A percentile compares a stretch with the other conserved stretches of the same genome.
Conservation (phyloP, 202 grass and related monocot genomes). For the Alloteropsis angusta region DNA sequence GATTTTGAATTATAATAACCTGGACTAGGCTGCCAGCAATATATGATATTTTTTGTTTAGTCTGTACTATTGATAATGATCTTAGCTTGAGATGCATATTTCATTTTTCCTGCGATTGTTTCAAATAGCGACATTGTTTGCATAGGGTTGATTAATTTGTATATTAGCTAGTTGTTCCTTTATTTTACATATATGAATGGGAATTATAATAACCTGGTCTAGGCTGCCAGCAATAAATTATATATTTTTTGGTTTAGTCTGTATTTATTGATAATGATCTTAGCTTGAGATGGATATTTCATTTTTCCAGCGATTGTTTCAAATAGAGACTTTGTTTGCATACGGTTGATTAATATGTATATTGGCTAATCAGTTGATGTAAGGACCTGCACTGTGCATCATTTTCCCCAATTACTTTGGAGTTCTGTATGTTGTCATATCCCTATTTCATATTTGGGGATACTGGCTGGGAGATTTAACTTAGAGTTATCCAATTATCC, state of each 20-base stretch:
- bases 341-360: not conserved
- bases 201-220: not conserved
- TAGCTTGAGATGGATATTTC: not conserved
- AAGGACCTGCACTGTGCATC: not conserved
- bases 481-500: not conserved
- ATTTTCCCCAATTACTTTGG: not conserved
- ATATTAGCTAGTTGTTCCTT: not conserved
- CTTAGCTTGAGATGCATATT: not conserved
- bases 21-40: not conserved
- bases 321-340: not conserved
- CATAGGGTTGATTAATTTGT: not conserved
- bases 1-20: not conserved
- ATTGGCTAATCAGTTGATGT: not conserved
- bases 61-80: not conserved
- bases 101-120: not conserved
- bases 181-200: not conserved
- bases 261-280: not conserved
- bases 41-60: not conserved
- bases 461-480: not conserved
- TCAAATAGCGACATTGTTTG: not conserved
- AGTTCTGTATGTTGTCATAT: not conserved
- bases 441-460: constrained; percentile 1
- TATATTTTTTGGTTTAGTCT: not conserved
- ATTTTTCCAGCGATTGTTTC: not conserved
- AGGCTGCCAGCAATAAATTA: not conserved